Base-by-base conservation (phyloP, 75 land plant genomes). In the Selaginella moellendorffii region DNA sequence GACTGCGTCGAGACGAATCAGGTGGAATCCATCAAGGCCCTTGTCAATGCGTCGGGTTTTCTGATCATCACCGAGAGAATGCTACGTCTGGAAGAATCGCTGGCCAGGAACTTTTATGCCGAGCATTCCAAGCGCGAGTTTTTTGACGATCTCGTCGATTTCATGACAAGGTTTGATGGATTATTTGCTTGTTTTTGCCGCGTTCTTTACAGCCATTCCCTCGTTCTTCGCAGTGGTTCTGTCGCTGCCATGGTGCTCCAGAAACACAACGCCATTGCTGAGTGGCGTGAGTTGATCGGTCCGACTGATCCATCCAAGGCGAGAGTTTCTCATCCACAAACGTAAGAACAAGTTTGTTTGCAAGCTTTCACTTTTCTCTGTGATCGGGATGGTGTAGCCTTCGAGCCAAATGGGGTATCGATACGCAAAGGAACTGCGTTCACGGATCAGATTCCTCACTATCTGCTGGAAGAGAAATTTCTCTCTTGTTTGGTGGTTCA, bases 291-390 rank as follows among this genome's bases (percentile, higher is more conserved):
- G 25, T 31, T 84, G 31, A 84, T 88, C 72, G 88, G 93, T 30
- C 93, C 93, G 24, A 88, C 93, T 29, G 85, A 88, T 82, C 77
- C 85, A 29, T 61, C 26, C 2, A 78, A 78, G 53, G 88, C 88
- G 29, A 80, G 73, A 62, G 17, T 71, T 69, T 67, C 84, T 24
- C 85, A 84, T 65, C 88, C 85, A 24, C 24, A 76, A 22, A 83
- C 87, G 90, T 87, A n/a, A 62, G 51, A 14, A 36, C 5, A 14
- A 5, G 5, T 36, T 14, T 36, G 5, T 14, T 36, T 36, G 46
- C n/a, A n/a, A n/a, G n/a, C n/a, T 36, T 36, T 5, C 14, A 5
- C 5, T 36, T 36, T 36, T 36, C n/a, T 17, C 14, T 14, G 36
- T n/a, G 28, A 61, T 61, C 1, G n/a, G n/a, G n/a, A n/a, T n/a